Percentiles rank a stretch among this genome's conserved stretches.
These are phyloP conservation scores for Berkeleyomyces rouxiae DNA, from an alignment of 2,329 filamentous ascomycete species.

Conservation along the genomic window DNA sequence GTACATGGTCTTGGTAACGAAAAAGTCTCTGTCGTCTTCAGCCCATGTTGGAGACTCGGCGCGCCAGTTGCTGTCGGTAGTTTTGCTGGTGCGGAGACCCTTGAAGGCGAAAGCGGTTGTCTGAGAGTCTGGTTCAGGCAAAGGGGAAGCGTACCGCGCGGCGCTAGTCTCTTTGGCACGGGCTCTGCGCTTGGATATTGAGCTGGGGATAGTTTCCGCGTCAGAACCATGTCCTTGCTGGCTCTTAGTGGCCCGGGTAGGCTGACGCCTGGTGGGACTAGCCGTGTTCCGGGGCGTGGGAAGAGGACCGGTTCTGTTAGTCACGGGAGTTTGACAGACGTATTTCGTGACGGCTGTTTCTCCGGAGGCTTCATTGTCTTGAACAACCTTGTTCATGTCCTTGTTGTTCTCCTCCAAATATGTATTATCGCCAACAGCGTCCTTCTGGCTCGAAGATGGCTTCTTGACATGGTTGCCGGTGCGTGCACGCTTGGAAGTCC, in stretches of 20 bases:
- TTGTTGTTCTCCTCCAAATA: not conserved
- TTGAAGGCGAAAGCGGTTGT: not conserved
- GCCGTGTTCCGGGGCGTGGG: not conserved
- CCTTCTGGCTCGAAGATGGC: no score
- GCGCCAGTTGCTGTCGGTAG: not conserved
- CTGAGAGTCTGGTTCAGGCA: not conserved
- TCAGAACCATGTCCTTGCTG: not conserved
- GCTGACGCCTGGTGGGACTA: not conserved
- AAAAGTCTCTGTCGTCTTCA: not conserved
- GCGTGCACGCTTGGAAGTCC: not conserved
- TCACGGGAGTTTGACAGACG: not conserved
- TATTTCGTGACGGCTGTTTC: not conserved
- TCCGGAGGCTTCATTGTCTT: not conserved
- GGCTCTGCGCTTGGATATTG: not conserved
- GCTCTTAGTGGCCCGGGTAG: not conserved
- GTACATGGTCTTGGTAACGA: slow-evolving; percentile 7
- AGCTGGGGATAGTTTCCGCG: not conserved
- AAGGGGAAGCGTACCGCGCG: not conserved
- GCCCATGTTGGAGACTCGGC: slow-evolving; percentile 5
- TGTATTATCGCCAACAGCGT: no score
- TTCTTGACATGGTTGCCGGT: not conserved
- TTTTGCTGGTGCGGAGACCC: not conserved
- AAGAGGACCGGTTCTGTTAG: not conserved
- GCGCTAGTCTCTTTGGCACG: not conserved
- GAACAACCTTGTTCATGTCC: not conserved